Evolutionary conservation across 2,329 filamentous ascomycete genomes (phyloP).

Genomic region (Septoria linicola): DNA sequence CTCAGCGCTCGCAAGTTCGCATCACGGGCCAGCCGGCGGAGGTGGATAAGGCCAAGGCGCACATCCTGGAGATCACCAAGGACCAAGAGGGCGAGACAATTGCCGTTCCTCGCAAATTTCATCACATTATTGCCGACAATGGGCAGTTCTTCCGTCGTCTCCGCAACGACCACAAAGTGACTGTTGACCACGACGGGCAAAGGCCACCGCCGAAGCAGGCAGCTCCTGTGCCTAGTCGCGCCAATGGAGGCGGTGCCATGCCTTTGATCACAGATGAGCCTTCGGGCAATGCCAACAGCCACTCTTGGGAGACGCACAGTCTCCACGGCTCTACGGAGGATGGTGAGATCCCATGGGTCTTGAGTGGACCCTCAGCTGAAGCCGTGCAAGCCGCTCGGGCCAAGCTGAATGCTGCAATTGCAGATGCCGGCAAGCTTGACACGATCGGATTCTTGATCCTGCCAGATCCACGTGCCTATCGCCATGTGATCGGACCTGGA

Average conservation of each 20-base stretch:
- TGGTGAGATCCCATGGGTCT: conserved; percentile 76
- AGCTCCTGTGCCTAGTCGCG: conserved; percentile 46
- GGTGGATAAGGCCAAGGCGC: conserved; percentile 81
- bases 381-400: conserved; percentile 79
- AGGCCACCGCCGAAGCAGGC: conserved; percentile 68
- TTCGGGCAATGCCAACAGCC: conserved; percentile 57
- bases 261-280: conserved; percentile 90
- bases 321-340: conserved; percentile 67
- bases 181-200: conserved; percentile 85
- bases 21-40: conserved; percentile 74
- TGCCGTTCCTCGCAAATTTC: conserved; percentile 76
- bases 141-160: conserved; percentile 92
- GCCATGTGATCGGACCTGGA: conserved; percentile 83
- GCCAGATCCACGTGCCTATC: conserved; percentile 84
- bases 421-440: conserved; percentile 66
- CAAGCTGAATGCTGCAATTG: conserved; percentile 69
- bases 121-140: conserved; percentile 82
- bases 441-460: conserved; percentile 85
- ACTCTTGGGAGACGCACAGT: conserved; percentile 83
- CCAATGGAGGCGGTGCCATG: conserved; percentile 60
- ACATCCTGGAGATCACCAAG: conserved; percentile 76
- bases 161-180: conserved; percentile 80
- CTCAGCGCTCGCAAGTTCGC: conserved; percentile 80
- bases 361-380: conserved; percentile 70
- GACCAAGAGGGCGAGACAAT: conserved; percentile 85